Evolutionary conservation across 192 early-diverging fungal genomes (phyloP).

Genomic region (Coemansia sp.): DNA sequence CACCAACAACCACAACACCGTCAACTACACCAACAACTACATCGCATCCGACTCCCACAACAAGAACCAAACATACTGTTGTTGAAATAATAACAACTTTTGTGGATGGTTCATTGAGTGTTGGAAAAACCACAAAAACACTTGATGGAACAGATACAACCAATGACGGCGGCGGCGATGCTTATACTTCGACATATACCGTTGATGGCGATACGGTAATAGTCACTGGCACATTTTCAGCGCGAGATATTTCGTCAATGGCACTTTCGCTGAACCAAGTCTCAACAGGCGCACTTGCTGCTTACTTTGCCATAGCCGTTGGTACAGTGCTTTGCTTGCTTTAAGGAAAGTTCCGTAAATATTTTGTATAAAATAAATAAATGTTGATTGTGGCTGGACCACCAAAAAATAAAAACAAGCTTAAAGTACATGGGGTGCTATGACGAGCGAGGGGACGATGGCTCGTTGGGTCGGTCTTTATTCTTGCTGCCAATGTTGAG

Average conservation of each 20-base stretch:
- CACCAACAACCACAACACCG: not conserved
- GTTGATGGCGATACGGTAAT: constrained; percentile 29
- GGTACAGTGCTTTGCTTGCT: too few relatives aligned
- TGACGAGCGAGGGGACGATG: not conserved
- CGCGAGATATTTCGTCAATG: not conserved
- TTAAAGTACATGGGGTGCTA: not conserved
- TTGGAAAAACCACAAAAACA: constrained; percentile 17
- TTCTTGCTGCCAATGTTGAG: constrained; percentile 18
- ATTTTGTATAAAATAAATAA: too few relatives aligned
- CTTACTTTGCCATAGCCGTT: too few relatives aligned
- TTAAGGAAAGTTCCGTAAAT: too few relatives aligned
- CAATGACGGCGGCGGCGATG: not conserved
- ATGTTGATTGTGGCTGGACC: too few relatives aligned
- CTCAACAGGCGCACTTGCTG: too few relatives aligned
- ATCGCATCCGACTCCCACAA: not conserved
- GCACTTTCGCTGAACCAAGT: too few relatives aligned
- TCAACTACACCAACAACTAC: not conserved
- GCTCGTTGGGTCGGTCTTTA: not conserved
- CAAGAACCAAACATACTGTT: constrained; percentile 22
- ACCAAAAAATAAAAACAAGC: too few relatives aligned
- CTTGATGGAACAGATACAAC: constrained; percentile 4
- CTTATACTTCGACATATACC: constrained; percentile 29
- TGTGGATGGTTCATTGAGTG: constrained; percentile 28
- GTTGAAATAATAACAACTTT: constrained; percentile 22
- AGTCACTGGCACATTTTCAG: constrained; percentile 19